Percentiles rank a stretch among this genome's conserved stretches.
These are phyloP conservation scores for Lolium multiflorum DNA, from an alignment of 176 grass and related monocot species.

Conservation along the genomic window DNA sequence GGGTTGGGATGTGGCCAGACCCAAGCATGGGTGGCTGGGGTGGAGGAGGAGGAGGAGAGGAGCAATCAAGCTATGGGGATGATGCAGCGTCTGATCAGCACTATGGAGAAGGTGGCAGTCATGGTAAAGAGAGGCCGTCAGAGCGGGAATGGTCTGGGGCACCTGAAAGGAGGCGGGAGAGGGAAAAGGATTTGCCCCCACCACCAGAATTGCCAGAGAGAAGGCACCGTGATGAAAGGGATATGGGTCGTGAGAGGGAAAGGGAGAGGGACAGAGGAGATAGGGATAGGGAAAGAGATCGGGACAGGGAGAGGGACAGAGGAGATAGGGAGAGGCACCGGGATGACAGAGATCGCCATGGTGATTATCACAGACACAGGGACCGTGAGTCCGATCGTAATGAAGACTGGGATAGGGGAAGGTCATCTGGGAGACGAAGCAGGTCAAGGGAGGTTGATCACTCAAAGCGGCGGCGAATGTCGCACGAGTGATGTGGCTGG, in stretches of 20 bases:
- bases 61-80: conserved; percentile 84
- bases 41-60: conserved; percentile 46
- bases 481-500: conserved; percentile 47
- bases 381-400: conserved; percentile 66
- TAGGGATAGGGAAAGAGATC: conserved; percentile 62
- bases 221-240: conserved; percentile 70
- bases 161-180: conserved; percentile 69
- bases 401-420: conserved; percentile 77
- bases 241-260: conserved; percentile 55
- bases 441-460: conserved; percentile 75
- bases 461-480: conserved; percentile 73
- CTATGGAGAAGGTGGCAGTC: conserved; percentile 69
- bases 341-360: conserved; percentile 75
- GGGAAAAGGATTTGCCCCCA: conserved; percentile 69
- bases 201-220: conserved; percentile 59
- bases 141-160: conserved; percentile 71
- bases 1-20: conserved; percentile 79
- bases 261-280: conserved; percentile 72
- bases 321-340: conserved; percentile 64
- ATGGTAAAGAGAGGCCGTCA: conserved; percentile 73
- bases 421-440: conserved; percentile 66
- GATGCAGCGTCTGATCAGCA: conserved; percentile 89
- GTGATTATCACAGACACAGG: conserved; percentile 64
- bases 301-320: conserved; percentile 58
- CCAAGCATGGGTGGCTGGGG: conserved; percentile 76